Percentiles rank a stretch among this genome's conserved stretches.
These are phyloP conservation scores for Castanea crenata DNA, from an alignment of 306 rosid species.

Conservation along the genomic window DNA sequence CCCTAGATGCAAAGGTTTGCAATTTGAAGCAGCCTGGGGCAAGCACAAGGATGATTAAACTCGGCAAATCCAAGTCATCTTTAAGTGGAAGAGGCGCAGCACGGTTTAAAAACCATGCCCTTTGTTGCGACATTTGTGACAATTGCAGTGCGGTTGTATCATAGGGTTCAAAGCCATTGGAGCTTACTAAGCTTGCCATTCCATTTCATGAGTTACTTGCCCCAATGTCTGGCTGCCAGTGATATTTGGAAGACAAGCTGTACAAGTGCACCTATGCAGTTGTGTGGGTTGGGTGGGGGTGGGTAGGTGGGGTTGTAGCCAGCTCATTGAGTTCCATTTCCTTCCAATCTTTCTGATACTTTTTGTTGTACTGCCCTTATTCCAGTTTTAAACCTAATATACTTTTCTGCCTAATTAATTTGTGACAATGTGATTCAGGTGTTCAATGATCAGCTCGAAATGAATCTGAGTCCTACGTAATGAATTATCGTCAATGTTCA, in stretches of 20 bases:
- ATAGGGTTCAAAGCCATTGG: neutral
- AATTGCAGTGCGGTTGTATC: neutral
- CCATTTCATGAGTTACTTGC: neutral
- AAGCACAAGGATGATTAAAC: constrained; percentile 62
- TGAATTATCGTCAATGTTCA: neutral
- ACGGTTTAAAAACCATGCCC: neutral
- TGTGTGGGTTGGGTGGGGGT: no score
- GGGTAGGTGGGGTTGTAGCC: neutral
- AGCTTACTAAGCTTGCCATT: neutral
- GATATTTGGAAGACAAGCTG: no score
- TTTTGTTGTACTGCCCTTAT: neutral
- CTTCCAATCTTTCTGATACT: neutral
- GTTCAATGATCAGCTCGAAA: constrained; percentile 1
- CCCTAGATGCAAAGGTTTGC: constrained; percentile 61
- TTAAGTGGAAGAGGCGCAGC: constrained; percentile 10
- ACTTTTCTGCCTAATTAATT: neutral
- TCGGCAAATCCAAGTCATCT: constrained; percentile 32
- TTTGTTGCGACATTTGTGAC: neutral
- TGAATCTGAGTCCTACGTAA: neutral
- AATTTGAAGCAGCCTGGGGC: constrained; percentile 63
- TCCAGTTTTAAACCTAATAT: neutral
- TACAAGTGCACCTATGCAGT: no score
- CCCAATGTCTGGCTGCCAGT: no score
- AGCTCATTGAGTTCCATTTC: neutral
- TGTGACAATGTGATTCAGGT: neutral